Conservation (phyloP, 139 green algal species). For the Astrephomene gubernaculifera region DNA sequence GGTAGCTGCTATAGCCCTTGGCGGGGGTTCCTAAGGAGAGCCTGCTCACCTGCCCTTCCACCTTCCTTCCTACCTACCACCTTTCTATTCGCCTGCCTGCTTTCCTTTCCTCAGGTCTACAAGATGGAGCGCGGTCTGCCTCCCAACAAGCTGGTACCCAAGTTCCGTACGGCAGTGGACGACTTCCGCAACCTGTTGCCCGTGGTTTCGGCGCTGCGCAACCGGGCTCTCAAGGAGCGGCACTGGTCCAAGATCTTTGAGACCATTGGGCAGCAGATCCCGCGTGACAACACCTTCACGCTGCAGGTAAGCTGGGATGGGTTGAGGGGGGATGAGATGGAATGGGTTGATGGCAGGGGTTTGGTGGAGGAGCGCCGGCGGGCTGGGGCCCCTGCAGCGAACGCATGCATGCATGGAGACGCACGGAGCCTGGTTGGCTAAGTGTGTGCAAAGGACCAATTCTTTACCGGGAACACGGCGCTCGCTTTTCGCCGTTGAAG, state of each 20-base stretch:
- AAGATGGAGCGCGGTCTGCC: constrained; percentile 82
- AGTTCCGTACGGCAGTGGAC: constrained; percentile 72
- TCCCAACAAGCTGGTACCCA: constrained; percentile 78
- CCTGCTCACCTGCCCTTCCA: too few relatives aligned
- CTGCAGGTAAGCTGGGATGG: constrained; percentile 59
- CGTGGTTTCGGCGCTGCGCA: constrained; percentile 65
- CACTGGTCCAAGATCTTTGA: constrained; percentile 86
- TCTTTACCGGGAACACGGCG: too few relatives aligned
- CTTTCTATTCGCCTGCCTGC: background rate
- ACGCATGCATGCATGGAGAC: too few relatives aligned
- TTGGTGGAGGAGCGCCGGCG: too few relatives aligned
- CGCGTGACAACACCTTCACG: constrained; percentile 68
- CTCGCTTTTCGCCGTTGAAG: too few relatives aligned
- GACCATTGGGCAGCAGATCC: constrained; percentile 59
- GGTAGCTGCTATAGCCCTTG: too few relatives aligned
- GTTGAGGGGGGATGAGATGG: too few relatives aligned
- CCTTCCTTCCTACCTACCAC: too few relatives aligned
- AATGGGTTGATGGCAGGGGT: background rate
- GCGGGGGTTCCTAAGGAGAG: too few relatives aligned
- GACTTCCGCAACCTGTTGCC: constrained; percentile 73
- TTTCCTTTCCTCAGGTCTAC: constrained; percentile 17
- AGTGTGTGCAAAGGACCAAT: too few relatives aligned
- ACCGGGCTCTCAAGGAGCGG: constrained; percentile 72
- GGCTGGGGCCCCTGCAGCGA: too few relatives aligned
- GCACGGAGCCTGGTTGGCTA: too few relatives aligned